phyloP scores from a whole-genome alignment of 495 filamentous ascomycete genomes.

The Neurospora terricola region DNA sequence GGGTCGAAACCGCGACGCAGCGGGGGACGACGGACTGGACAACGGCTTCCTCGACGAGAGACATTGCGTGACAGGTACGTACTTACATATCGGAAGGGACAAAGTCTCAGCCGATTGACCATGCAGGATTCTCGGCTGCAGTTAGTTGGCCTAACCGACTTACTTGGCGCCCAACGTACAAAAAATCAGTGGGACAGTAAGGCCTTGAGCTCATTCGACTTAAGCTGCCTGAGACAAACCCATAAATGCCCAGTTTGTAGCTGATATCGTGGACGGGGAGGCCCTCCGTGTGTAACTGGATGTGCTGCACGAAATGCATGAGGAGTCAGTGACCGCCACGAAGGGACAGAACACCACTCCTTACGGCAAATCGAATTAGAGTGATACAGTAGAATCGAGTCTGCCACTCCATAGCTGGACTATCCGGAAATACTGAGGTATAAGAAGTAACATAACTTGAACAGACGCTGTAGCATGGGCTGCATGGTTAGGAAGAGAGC shows the following conservation, averaged over 20 bases:
- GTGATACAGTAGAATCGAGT: background rate
- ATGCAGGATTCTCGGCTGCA: background rate
- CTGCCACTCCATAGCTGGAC: background rate
- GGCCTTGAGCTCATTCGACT: background rate
- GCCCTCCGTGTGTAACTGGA: background rate
- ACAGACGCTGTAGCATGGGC: background rate
- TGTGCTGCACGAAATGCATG: constrained; percentile 13
- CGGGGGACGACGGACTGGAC: background rate
- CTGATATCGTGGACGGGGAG: background rate
- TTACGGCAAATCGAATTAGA: background rate
- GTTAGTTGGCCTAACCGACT: background rate
- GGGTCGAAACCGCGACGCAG: background rate
- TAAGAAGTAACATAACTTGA: background rate
- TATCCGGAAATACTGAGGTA: background rate
- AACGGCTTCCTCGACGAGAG: background rate
- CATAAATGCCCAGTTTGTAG: background rate
- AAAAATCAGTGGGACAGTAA: background rate
- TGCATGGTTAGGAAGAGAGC: background rate
- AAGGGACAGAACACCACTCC: constrained; percentile 14
- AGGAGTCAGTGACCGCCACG: constrained; percentile 40
- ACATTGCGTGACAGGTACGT: background rate
- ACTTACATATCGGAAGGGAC: background rate
- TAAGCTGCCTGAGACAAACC: background rate
- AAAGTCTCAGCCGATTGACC: background rate
- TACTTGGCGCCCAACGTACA: background rate